These are phyloP conservation scores for Leccinum fibrillosum DNA, from an alignment of 768 basidiomycete genomes.

Conservation along the genomic window DNA sequence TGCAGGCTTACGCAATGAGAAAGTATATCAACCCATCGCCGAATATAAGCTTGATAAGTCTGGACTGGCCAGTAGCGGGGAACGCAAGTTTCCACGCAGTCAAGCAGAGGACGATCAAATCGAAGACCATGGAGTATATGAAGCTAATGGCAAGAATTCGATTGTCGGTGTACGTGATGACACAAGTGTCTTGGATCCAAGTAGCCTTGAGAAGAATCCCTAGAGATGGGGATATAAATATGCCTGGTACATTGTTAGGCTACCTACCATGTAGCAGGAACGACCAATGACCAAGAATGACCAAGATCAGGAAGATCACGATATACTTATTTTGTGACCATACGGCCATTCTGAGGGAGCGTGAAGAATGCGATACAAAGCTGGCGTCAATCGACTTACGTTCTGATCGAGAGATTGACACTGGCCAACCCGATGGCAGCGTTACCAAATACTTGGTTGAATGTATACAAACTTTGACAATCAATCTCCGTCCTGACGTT, in stretches of 20 bases:
- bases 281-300: slow-evolving; percentile 73
- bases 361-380: neutral
- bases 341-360: slow-evolving; percentile 55
- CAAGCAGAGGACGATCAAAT: slow-evolving; percentile 58
- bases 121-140: slow-evolving; percentile 74
- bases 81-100: slow-evolving; percentile 60
- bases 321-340: slow-evolving; percentile 61
- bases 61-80: slow-evolving; percentile 45
- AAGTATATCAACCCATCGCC: slow-evolving; percentile 73
- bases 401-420: slow-evolving; percentile 66
- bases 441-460: slow-evolving; percentile 64
- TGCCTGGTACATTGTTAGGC: neutral
- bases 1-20: slow-evolving; percentile 55
- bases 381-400: slow-evolving; percentile 40
- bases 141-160: slow-evolving; percentile 60
- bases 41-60: slow-evolving; percentile 63
- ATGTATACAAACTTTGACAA: slow-evolving; percentile 68
- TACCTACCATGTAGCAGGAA: slow-evolving; percentile 59
- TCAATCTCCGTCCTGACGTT: slow-evolving; percentile 58
- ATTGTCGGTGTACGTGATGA: slow-evolving; percentile 57
- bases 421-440: slow-evolving; percentile 66
- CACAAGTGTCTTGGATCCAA: slow-evolving; percentile 52
- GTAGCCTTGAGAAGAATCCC: slow-evolving; percentile 58
- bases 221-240: slow-evolving; percentile 17
- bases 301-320: slow-evolving; percentile 44